Base-by-base conservation (phyloP, 768 basidiomycete species). In the Basidioascus undulatus region DNA sequence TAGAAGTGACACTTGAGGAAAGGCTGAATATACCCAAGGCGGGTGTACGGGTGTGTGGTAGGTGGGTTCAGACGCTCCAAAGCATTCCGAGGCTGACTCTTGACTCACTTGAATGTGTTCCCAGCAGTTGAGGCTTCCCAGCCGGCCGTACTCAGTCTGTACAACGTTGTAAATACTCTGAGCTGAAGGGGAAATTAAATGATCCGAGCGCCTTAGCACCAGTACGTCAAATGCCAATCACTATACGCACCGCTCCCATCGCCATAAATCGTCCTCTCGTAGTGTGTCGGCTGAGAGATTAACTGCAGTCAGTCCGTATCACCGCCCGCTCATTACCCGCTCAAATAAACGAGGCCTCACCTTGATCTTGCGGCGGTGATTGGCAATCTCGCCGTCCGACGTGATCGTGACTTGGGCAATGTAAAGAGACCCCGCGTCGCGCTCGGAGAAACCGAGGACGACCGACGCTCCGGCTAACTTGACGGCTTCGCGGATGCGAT, bases 281-380 rank as follows among this genome's bases (percentile, higher is more conserved):
- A 23, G 35, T 42, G 47, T 51, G 26, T 55, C 49, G 42, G 37
- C 43, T n/a, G n/a, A n/a, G n/a, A n/a, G n/a, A n/a, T n/a, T n/a
- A n/a, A n/a, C n/a, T n/a, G n/a, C n/a, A n/a, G n/a, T n/a, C n/a
- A n/a, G n/a, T n/a, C n/a, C n/a, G n/a, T n/a, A n/a, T n/a, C n/a
- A n/a, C n/a, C n/a, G n/a, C n/a, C n/a, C n/a, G n/a, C n/a, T n/a
- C n/a, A n/a, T n/a, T n/a, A n/a, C n/a, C n/a, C n/a, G n/a, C n/a
- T n/a, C n/a, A n/a, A n/a, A n/a, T n/a, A n/a, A n/a, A n/a, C n/a
- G n/a, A n/a, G n/a, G n/a, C n/a, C n/a, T n/a, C n/a, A n/a, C n/a
- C n/a, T 39, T 40, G 26, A 35, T 35, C 21, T 43, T 36, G 24
- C 41, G 43, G 12, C 36, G 36, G 24, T 33, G 30, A 21, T 33